Evolutionary conservation across 306 rosid species (phyloP), one percentile per base, ranked within the genome.

Genomic region (Quercus aquifolioides): DNA sequence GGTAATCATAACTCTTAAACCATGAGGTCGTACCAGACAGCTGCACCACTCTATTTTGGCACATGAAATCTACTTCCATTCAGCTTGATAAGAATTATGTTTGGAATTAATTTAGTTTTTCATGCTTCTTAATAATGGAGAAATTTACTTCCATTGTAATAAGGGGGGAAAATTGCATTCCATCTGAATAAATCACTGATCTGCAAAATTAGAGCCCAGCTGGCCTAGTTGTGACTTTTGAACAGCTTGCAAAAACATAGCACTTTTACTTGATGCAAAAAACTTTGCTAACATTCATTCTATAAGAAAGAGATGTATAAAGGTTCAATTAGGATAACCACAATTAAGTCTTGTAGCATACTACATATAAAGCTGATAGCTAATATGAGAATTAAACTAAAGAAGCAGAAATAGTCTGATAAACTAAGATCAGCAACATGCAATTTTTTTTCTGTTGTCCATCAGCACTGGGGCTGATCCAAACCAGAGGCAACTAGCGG

Each of bases 381-480:
- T 35, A 25, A 35, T 68, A 68, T 21, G 38, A 35, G n/a, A 18
- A 68, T 35, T 68, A 68, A 33, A 49, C 72, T 15, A 35, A 67
- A 35, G 4, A 68, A 33, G 52, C 15, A 10, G 17, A 15, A 35
- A 68, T n/a, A 33, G 51, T 17, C 71, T 9, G 70, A 18, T 67
- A 35, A 33, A 35, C 3, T 35, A 33, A 8, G 26, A n/a, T 14
- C n/a, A 68, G 67, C 31, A 59, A 59, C 71, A 33, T 43, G 25
- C 49, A 67, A 67, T 30, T 18, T 67, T 21, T 67, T 67, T 19
- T 6, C 49, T 33, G 52, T 19, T 4, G 52, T 19, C 23, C 72
- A 76, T 82, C 76, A 89, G 81, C 88, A 82, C 55, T 80, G 87
- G 5, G 85, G 79, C 80, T 86, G 92, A 73, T 86, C 92, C 7